Conservation (phyloP, 177 flowering plant genomes). For the Telopea speciosissima region DNA sequence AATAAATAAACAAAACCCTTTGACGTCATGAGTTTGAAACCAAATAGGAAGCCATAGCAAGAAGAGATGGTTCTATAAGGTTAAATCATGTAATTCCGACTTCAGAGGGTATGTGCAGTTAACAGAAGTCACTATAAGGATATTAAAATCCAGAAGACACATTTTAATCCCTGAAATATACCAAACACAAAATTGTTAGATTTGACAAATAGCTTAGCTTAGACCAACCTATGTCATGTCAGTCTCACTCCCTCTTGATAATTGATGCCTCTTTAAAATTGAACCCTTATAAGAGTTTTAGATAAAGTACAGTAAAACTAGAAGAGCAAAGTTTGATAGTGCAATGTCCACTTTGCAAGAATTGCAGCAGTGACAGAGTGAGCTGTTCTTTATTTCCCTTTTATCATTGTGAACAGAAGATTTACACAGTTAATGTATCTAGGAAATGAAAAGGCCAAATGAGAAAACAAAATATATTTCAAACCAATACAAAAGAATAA, state of each 20-base stretch:
- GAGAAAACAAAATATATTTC: background rate
- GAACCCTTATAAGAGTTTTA: background rate
- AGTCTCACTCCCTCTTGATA: background rate
- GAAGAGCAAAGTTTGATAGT: background rate
- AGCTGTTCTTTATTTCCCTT: slow-evolving; percentile 3
- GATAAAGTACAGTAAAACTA: background rate
- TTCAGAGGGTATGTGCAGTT: background rate
- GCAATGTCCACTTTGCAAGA: background rate
- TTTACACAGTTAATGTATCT: background rate
- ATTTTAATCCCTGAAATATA: background rate
- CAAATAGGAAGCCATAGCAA: background rate
- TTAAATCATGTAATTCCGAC: background rate
- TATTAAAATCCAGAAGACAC: background rate
- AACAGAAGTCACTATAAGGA: background rate
- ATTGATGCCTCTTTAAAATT: background rate
- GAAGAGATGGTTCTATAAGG: background rate
- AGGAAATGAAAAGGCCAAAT: background rate
- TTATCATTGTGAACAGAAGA: background rate
- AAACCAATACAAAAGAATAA: background rate
- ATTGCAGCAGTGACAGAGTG: background rate
- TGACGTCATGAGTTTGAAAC: no score
- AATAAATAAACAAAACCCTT: no score
- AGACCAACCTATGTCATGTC: background rate
- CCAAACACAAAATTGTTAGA: background rate
- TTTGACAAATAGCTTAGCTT: no score